These are phyloP conservation scores for Ogataea zsoltii DNA, from an alignment of 805 yeast genomes.

Conservation along the genomic window DNA sequence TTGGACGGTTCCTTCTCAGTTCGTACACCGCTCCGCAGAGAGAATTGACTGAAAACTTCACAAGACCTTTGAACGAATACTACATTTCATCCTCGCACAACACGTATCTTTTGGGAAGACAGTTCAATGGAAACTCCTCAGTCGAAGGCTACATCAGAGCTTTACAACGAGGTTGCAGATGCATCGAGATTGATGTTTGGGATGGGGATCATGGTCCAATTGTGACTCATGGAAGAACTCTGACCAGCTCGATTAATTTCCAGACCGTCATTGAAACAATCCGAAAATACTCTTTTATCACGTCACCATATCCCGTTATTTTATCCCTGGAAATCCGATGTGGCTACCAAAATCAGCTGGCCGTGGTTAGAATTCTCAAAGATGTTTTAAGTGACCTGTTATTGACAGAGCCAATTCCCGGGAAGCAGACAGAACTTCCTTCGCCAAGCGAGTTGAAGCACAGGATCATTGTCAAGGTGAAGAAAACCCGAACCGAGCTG, in stretches of 20 bases:
- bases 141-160: constrained; percentile 87
- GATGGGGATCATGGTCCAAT: constrained; percentile 75
- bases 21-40: constrained; percentile 30
- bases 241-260: constrained; percentile 73
- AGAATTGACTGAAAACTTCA: constrained; percentile 40
- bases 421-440: constrained; percentile 46
- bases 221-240: constrained; percentile 86
- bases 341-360: constrained; percentile 62
- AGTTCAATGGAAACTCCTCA: constrained; percentile 83
- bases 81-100: constrained; percentile 93
- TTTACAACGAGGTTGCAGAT: constrained; percentile 88
- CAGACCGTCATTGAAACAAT: constrained; percentile 70
- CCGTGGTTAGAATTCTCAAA: constrained; percentile 52
- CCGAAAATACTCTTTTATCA: constrained; percentile 83
- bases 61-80: constrained; percentile 79
- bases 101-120: constrained; percentile 86
- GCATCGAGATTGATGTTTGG: constrained; percentile 96
- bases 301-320: constrained; percentile 83
- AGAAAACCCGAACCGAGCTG: constrained; percentile 40
- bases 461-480: constrained; percentile 75
- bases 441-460: constrained; percentile 74
- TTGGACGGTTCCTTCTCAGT: constrained; percentile 35
- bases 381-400: constrained; percentile 62
- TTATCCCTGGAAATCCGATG: constrained; percentile 87
- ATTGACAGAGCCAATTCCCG: constrained; percentile 39